phyloP scores from a whole-genome alignment of 2,329 filamentous ascomycete species.

The Verruconis gallopava region DNA sequence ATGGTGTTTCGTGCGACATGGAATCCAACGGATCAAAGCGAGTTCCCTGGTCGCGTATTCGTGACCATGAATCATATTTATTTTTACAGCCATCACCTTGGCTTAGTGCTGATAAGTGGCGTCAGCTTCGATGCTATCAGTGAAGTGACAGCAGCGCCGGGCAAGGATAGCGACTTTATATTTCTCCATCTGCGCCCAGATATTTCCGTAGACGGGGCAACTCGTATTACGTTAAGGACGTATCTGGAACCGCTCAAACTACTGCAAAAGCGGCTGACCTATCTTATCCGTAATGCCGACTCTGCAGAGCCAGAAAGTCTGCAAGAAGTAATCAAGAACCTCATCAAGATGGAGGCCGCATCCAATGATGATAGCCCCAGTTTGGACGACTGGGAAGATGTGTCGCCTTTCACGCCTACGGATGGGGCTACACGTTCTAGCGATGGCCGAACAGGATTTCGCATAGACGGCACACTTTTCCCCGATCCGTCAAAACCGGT shows the following conservation, averaged over 20 bases:
- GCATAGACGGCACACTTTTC: constrained; percentile 50
- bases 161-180: constrained; percentile 84
- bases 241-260: constrained; percentile 81
- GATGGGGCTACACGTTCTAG: constrained; percentile 38
- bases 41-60: constrained; percentile 76
- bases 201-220: constrained; percentile 43
- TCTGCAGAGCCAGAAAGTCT: constrained; percentile 51
- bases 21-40: constrained; percentile 61
- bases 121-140: constrained; percentile 64
- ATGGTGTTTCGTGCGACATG: constrained; percentile 90
- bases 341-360: constrained; percentile 61
- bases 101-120: constrained; percentile 71
- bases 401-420: constrained; percentile 46
- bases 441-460: constrained; percentile 44
- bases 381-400: constrained; percentile 73
- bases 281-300: constrained; percentile 68
- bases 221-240: constrained; percentile 75
- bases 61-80: constrained; percentile 80
- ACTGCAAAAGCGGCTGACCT: constrained; percentile 72
- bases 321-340: constrained; percentile 54
- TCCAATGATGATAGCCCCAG: constrained; percentile 49
- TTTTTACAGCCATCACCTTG: constrained; percentile 92
- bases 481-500: constrained; percentile 20
- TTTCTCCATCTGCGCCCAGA: constrained; percentile 65
- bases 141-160: constrained; percentile 81